Evolutionary conservation across 2,329 filamentous ascomycete genomes (phyloP), one percentile per base, ranked within the genome.

Genomic region (Colletotrichum orbiculare): DNA sequence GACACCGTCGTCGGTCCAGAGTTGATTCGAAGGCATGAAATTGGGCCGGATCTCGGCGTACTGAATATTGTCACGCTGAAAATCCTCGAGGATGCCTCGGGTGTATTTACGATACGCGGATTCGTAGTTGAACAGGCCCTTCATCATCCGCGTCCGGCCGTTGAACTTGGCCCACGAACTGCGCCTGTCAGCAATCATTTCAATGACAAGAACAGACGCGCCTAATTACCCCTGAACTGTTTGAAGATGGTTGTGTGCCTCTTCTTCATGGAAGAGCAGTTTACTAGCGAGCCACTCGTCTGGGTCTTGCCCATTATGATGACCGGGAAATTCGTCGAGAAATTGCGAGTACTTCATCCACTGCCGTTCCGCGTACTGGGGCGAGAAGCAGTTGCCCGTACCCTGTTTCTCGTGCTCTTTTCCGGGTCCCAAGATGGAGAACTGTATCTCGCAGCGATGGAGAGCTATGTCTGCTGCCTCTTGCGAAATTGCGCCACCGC

Each of bases 1-100:
- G 2, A 72, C 77, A 3, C 88, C 89, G 64, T 90, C 83, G 69
- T 89, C 82, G 25, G 73, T 80, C 64, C 84, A 89, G 8, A 92
- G 83, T 46, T 84, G 83, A 70, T 91, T 91, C 57, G 78, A 79
- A 52, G 81, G 82, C 82, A 91, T 86, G 47, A 92, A 87, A 76
- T 91, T 92, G 3, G 89, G 89, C 35, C 90, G 83, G 45, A 92
- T 85, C 75, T 92, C 90, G 35, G 89, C 89, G 70, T 91, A 92
- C 76, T 90, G 89, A 68, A 92, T 88, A 47, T 86, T 86, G 71
- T 92, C 89, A 6, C 79, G 71, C 25, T 87, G 83, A 73, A 92
- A 88, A 65, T 87, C 85, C 62, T 88, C 78, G 10, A 91, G 85
- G 17, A 86, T 87, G 3, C 78, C 73, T 9, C 79, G 77, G 2